Percentiles rank a stretch among this genome's conserved stretches.
phyloP scores from a whole-genome alignment of 2,329 filamentous ascomycete species.

The Colletotrichum cuscutae region DNA sequence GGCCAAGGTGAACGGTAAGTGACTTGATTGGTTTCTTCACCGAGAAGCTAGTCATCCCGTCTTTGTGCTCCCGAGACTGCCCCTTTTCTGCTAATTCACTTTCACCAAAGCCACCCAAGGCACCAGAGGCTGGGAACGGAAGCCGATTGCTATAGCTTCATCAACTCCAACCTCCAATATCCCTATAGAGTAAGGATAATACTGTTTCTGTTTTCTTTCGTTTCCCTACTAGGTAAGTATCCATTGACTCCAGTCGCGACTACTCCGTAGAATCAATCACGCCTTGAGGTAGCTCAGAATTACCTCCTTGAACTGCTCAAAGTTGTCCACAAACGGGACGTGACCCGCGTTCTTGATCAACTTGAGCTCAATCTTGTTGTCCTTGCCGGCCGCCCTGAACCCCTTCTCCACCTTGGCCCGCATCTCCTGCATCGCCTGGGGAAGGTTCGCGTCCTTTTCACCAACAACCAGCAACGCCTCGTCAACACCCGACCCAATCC shows the following conservation, averaged over 20 bases:
- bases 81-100: neutral
- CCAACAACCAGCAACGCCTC: constrained; percentile 51
- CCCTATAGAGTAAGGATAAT: neutral
- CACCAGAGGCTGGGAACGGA: constrained; percentile 24
- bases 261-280: constrained; percentile 9
- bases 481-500: constrained; percentile 47
- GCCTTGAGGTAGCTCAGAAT: constrained; percentile 41
- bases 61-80: constrained; percentile 1
- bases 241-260: neutral
- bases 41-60: neutral
- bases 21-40: neutral
- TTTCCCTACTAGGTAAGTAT: neutral
- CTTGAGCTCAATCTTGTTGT: constrained; percentile 43
- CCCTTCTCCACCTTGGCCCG: constrained; percentile 47
- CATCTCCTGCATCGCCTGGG: constrained; percentile 50
- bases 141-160: constrained; percentile 6
- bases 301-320: constrained; percentile 43
- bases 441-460: constrained; percentile 54
- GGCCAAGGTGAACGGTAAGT: fast-evolving
- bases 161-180: constrained; percentile 5
- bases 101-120: constrained; percentile 1
- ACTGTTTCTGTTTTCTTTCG: neutral
- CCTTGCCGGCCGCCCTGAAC: constrained; percentile 40
- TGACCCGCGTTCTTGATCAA: constrained; percentile 51
- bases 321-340: constrained; percentile 50